Percentiles rank a stretch among this genome's conserved stretches.
Evolutionary conservation across 345 rosid genomes (phyloP).

Genomic region (Cochlearia excelsa): DNA sequence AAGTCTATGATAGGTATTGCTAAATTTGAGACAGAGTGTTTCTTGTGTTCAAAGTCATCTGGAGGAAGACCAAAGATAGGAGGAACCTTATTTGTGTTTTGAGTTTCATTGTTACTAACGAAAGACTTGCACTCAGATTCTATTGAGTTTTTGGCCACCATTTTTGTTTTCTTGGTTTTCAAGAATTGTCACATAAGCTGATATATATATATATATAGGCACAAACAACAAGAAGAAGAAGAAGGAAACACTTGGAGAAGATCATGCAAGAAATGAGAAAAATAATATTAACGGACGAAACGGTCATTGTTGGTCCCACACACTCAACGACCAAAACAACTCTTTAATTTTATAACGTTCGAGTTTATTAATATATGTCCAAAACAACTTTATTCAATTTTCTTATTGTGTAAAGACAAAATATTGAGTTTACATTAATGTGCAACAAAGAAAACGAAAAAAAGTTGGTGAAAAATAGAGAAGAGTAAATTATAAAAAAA

Average conservation of each 20-base stretch:
- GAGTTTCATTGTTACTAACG: conserved; percentile 22
- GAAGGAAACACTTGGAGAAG: conserved; percentile 23
- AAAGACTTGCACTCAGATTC: conserved; percentile 9
- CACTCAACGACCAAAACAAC: too few species aligned
- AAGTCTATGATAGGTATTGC: conserved; percentile 48
- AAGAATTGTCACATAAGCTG: not conserved
- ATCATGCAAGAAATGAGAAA: conserved; percentile 24
- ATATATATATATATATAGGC: not conserved
- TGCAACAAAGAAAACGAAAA: too few species aligned
- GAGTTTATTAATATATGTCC: too few species aligned
- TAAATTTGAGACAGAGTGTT: conserved; percentile 4
- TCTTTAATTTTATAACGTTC: too few species aligned
- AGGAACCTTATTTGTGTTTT: conserved; percentile 26
- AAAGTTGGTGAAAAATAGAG: too few species aligned
- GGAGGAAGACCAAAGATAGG: conserved; percentile 35
- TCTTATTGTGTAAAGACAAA: too few species aligned
- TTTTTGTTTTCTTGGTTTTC: not conserved
- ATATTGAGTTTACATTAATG: not conserved
- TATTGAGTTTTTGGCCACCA: conserved; percentile 6
- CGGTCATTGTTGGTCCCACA: not conserved
- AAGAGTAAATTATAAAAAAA: too few species aligned
- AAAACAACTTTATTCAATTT: too few species aligned
- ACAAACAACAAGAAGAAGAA: not conserved
- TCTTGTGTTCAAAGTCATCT: not conserved
- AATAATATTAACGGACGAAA: not conserved